A percentile compares a stretch with the other conserved stretches of the same genome.
Evolutionary conservation across 2,329 filamentous ascomycete species (phyloP).

Genomic region (Beauveria medogensis): DNA sequence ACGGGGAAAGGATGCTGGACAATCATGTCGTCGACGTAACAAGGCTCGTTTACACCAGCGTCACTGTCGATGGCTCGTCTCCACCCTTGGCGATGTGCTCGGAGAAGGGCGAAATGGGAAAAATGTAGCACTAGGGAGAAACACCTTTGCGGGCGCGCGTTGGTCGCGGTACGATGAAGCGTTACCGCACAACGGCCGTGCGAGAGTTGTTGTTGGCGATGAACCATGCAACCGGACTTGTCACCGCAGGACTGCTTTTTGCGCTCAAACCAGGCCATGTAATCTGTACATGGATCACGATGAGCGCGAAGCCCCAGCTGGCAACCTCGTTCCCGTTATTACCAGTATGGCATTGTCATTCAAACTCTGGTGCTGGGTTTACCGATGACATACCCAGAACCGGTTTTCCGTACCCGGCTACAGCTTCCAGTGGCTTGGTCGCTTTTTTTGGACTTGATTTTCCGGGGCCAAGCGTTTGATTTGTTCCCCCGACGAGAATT

Average conservation of each 20-base stretch:
- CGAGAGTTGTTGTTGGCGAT: no score
- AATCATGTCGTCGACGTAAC: no score
- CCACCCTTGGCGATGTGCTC: no score
- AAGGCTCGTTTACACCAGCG: no score
- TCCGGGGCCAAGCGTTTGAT: neutral
- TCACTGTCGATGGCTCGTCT: no score
- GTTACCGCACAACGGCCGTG: no score
- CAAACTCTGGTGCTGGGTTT: neutral
- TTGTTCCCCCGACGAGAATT: neutral
- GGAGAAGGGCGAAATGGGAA: no score
- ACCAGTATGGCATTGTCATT: neutral
- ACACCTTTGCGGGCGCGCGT: no score
- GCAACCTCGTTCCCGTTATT: neutral
- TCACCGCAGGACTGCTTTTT: neutral
- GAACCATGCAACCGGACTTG: neutral
- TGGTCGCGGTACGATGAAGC: no score
- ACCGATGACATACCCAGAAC: neutral
- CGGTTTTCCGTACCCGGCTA: neutral
- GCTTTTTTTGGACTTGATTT: neutral
- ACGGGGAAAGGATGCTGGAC: no score
- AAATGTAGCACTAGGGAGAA: no score
- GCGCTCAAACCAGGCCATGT: neutral
- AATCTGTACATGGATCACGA: neutral
- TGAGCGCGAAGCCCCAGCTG: neutral
- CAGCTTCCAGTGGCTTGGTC: neutral